Evolutionary conservation across 345 rosid species (phyloP).

Genomic region (Pistacia integerrima): DNA sequence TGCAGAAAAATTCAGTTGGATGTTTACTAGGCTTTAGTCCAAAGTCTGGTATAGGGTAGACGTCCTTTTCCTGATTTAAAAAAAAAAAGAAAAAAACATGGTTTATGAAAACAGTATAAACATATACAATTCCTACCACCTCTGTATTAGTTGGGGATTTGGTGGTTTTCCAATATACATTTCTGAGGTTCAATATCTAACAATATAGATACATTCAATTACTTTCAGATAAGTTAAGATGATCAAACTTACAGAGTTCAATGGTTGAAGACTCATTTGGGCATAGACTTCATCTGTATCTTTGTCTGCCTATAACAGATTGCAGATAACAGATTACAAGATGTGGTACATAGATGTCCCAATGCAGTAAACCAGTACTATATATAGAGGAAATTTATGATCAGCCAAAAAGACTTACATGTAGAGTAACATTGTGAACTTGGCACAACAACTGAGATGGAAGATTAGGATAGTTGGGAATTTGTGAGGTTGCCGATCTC

Average conservation of each 20-base stretch:
- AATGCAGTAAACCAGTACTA: neutral
- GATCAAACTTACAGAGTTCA: slow-evolving; percentile 65
- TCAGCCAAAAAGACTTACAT: slow-evolving; percentile 47
- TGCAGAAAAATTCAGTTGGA: slow-evolving; percentile 95
- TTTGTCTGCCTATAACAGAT: slow-evolving; percentile 73
- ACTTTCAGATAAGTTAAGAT: neutral
- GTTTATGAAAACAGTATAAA: neutral
- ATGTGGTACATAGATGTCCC: neutral
- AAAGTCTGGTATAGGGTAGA: slow-evolving; percentile 83
- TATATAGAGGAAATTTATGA: neutral
- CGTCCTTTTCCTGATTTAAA: slow-evolving; percentile 75
- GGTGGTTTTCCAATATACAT: neutral
- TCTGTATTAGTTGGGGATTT: neutral
- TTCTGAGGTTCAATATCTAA: neutral
- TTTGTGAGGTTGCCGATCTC: slow-evolving; percentile 82
- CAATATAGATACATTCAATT: neutral
- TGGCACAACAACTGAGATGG: slow-evolving; percentile 96
- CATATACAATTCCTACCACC: neutral
- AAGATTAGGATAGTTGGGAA: slow-evolving; percentile 95
- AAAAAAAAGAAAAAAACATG: neutral
- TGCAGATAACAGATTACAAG: slow-evolving; percentile 16
- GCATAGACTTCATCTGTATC: slow-evolving; percentile 95
- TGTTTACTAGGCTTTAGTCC: slow-evolving; percentile 84
- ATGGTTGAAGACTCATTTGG: slow-evolving; percentile 97
- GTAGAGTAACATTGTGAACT: slow-evolving; percentile 88